Evolutionary conservation across 208 protist genomes (phyloP), one percentile per base, ranked within the genome.

Genomic region (Tritrichomonas foetus): DNA sequence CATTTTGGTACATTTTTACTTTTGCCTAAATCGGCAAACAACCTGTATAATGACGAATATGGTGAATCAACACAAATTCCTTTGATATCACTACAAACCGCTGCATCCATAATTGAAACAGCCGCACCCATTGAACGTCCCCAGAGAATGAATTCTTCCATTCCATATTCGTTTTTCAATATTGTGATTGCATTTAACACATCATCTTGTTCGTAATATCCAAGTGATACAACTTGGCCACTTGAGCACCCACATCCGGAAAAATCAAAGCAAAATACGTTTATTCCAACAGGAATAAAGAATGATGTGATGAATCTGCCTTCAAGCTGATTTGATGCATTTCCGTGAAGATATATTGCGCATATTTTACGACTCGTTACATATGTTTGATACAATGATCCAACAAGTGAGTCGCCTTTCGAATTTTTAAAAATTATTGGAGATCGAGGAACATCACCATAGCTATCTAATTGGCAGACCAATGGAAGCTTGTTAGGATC

Each of bases 291-390:
- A 39, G 78, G 78, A 57, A 89, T 16, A 89, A 89, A 89, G 5
- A 89, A 30, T 27, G 41, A 89, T 16, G 39, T 27, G 22, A 44
- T 39, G 39, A 57, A 89, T 39, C 78, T 3, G 3, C 78, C 78
- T 89, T 89, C 78, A 89, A 89, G 78, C 30, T 89, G 78, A 89
- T 89, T 89, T 8, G 78, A 89, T 61, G 78, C 78, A 39, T 89
- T 89, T 39, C 78, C 78, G 57, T 89, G 78, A 14, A 89, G 20
- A 61, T 89, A 89, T 30, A 89, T 39, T 36, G 57, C 16, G 30
- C 78, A 89, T 53, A 47, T 44, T n/a, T 89, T 61, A 8, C 27
- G 11, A 33, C 33, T 5, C n/a, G 1, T 20, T 39, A 36, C 78
- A 50, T 9, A 61, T 22, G 5, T 61, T 30, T 16, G 8, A n/a